Evolutionary conservation across 495 filamentous ascomycete species (phyloP), one percentile per base, ranked within the genome.

Genomic region (Penicillium alfredii): DNA sequence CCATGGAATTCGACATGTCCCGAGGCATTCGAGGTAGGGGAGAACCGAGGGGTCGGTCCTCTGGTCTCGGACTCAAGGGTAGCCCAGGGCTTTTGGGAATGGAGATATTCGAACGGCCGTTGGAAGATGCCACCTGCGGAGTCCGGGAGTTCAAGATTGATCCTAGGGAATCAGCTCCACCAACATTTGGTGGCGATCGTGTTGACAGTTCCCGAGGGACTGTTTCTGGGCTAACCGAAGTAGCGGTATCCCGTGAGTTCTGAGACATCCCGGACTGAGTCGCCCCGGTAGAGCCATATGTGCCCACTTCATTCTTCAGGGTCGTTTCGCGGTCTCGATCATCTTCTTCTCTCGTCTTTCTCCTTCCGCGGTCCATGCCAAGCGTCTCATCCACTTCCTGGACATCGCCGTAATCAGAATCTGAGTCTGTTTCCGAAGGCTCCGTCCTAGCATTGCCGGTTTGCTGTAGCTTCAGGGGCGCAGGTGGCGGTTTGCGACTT

Each of bases 331-430:
- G 78, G 31, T 88, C 77, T 35, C 71, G 68, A 42, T 96, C 88
- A 51, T 96, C 88, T 33, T 92, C 88, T 53, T 88, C 86, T 40
- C 88, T 76, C 0, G 88, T 96, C 47, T 82, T 86, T 46, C 87
- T 71, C 21, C 88, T 73, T n/a, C 88, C 88, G 29, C 88, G 73
- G 19, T 80, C 79, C 31, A 73, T 51, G n/a, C 56, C 49, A 1
- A 69, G 61, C 21, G 78, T 58, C 40, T 82, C 81, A 26, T 83
- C 77, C 10, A 75, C 77, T 33, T 84, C 77, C 4, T 81, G 54
- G 10, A 80, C 72, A 48, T 89, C 84, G 37, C 88, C 86, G 45
- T 92, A 90, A 41, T 95, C 88, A 2, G 87, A 90, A 28, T 81
- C 84, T 0, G 82, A 85, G 26, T 83, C 77, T 2, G 73, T 64